A percentile compares a stretch with the other conserved stretches of the same genome.
Evolutionary conservation across 2,329 filamentous ascomycete species (phyloP).

Genomic region (Nigrospora sphaerica): DNA sequence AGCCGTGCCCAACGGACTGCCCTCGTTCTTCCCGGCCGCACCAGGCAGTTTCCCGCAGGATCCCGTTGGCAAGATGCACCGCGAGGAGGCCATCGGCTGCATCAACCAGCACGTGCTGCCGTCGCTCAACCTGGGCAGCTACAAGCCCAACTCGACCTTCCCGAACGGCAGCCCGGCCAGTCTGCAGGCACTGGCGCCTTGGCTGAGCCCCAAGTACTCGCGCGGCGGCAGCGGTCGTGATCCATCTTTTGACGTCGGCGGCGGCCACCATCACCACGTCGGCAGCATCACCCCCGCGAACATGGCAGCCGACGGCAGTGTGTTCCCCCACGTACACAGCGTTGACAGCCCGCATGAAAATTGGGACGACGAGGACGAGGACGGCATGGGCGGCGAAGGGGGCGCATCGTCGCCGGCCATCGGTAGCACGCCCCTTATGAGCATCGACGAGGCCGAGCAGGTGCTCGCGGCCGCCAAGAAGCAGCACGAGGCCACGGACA

Average conservation of each 20-base stretch:
- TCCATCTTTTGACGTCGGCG: constrained; percentile 10
- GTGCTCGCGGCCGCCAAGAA: constrained; percentile 32
- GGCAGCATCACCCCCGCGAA: not conserved
- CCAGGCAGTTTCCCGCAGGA: constrained; percentile 43
- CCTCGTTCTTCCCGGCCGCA: constrained; percentile 51
- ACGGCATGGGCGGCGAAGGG: constrained; percentile 8
- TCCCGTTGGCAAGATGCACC: constrained; percentile 57
- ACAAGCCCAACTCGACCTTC: constrained; percentile 25
- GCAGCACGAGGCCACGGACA: constrained; percentile 24
- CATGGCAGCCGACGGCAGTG: not conserved
- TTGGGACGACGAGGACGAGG: constrained; percentile 21
- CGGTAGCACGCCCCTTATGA: constrained; percentile 48
- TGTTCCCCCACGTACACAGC: constrained; percentile 1
- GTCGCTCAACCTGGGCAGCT: constrained; percentile 45
- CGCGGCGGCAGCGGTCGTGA: constrained; percentile 8
- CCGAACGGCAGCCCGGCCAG: constrained; percentile 39
- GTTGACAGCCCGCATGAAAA: constrained; percentile 15
- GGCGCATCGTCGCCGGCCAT: constrained; percentile 25
- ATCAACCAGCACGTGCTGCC: constrained; percentile 64
- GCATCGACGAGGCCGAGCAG: constrained; percentile 55
- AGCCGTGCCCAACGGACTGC: constrained; percentile 56
- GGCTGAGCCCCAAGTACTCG: constrained; percentile 15
- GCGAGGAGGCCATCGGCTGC: constrained; percentile 59
- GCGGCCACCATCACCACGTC: constrained; percentile 13
- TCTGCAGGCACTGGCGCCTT: constrained; percentile 38